A percentile compares a stretch with the other conserved stretches of the same genome.
These are phyloP conservation scores for Coemansia sp. DNA, from an alignment of 192 early-diverging fungal genomes.

Conservation along the genomic window DNA sequence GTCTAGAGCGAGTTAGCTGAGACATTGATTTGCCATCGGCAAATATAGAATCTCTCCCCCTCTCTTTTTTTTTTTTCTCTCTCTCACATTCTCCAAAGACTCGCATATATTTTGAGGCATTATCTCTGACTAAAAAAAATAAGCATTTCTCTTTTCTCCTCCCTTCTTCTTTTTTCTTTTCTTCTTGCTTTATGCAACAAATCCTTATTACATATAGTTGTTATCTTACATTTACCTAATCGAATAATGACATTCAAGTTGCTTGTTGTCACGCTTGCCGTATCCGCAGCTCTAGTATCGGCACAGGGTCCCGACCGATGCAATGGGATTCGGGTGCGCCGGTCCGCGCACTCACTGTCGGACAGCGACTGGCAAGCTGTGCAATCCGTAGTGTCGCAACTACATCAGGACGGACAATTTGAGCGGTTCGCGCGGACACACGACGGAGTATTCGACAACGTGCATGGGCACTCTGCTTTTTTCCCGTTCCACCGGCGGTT, in stretches of 20 bases:
- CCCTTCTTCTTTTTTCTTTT: neutral
- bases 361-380: conserved; percentile 42
- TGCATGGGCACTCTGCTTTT: conserved; percentile 51
- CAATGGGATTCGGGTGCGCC: conserved; percentile 21
- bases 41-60: too few species aligned
- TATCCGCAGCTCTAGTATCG: neutral
- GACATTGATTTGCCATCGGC: too few species aligned
- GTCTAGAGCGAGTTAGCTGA: too few species aligned
- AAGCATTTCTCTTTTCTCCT: neutral
- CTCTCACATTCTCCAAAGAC: too few species aligned
- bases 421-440: conserved; percentile 46
- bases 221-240: neutral
- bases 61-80: too few species aligned
- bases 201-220: neutral
- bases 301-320: conserved; percentile 26
- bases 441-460: conserved; percentile 33
- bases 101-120: conserved; percentile 2
- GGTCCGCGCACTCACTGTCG: conserved; percentile 44
- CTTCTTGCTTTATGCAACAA: neutral
- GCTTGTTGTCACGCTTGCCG: conserved; percentile 4
- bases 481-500: conserved; percentile 58
- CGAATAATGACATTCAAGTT: neutral
- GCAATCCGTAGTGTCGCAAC: conserved; percentile 18
- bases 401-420: conserved; percentile 37
- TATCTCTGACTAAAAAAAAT: neutral